Evolutionary conservation across 2,329 filamentous ascomycete genomes (phyloP).

Genomic region (Neonectria faginata): DNA sequence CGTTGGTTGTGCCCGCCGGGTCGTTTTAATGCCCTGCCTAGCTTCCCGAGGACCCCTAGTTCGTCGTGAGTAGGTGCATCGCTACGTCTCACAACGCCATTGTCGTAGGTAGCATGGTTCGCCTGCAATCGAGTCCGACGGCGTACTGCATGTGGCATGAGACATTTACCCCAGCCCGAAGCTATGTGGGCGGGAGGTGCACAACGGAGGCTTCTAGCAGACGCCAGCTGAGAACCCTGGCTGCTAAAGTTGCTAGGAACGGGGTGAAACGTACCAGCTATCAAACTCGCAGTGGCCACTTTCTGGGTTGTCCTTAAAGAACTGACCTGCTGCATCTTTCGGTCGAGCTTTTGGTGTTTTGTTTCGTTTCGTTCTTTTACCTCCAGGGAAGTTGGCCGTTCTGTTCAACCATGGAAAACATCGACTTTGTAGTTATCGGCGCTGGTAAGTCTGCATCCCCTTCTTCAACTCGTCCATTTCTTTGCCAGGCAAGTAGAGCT

Average conservation of each 20-base stretch:
- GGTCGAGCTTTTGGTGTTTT: neutral
- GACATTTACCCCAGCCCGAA: neutral
- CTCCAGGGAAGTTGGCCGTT: neutral
- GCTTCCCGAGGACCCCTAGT: constrained; percentile 16
- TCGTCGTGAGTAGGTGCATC: constrained; percentile 8
- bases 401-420: constrained; percentile 52
- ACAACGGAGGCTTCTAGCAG: constrained; percentile 10
- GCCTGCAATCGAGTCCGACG: neutral
- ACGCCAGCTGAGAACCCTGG: constrained; percentile 8
- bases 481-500: neutral
- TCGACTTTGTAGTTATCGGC: constrained; percentile 63
- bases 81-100: neutral
- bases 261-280: constrained; percentile 13
- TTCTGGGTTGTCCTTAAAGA: constrained; percentile 22
- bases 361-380: neutral
- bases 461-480: neutral
- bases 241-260: constrained; percentile 5
- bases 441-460: constrained; percentile 58
- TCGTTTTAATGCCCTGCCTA: constrained; percentile 27
- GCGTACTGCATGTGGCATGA: constrained; percentile 5
- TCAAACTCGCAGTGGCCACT: neutral
- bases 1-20: constrained; percentile 27
- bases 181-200: neutral
- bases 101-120: neutral
- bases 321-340: constrained; percentile 15